phyloP scores from a whole-genome alignment of 257 asterid genomes.

The Jacaranda mimosifolia region DNA sequence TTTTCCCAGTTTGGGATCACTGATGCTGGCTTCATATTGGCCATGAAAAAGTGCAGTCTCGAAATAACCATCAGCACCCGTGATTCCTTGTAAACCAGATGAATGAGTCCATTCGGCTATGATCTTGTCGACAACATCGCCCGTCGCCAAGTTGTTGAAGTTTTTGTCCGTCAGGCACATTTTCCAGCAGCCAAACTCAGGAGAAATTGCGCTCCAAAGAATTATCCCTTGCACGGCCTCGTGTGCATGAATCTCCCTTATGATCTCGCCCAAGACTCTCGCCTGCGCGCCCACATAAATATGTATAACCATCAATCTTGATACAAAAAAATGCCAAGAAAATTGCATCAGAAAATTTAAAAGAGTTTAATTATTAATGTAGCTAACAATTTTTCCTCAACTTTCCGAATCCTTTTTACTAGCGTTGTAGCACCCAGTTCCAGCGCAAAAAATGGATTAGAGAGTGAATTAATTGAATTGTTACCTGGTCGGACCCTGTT shows the following conservation, averaged over 20 bases:
- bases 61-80: slow-evolving; percentile 34
- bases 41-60: slow-evolving; percentile 46
- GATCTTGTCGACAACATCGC: slow-evolving; percentile 46
- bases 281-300: slow-evolving; percentile 8
- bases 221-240: slow-evolving; percentile 42
- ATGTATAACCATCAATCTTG: too few relatives aligned
- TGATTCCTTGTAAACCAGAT: slow-evolving; percentile 29
- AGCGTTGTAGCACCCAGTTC: too few relatives aligned
- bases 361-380: too few relatives aligned
- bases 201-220: slow-evolving; percentile 42
- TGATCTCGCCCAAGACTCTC: slow-evolving; percentile 30
- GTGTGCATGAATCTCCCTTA: slow-evolving; percentile 43
- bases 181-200: slow-evolving; percentile 28
- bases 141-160: slow-evolving; percentile 47
- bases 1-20: neutral
- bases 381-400: too few relatives aligned
- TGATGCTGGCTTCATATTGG: slow-evolving; percentile 37
- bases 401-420: too few relatives aligned
- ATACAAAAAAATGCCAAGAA: neutral
- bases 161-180: slow-evolving; percentile 49
- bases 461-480: too few relatives aligned
- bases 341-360: too few relatives aligned
- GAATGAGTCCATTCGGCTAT: slow-evolving; percentile 33
- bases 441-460: too few relatives aligned
- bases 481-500: neutral